Evolutionary conservation across 139 green algal species (phyloP), one percentile per base, ranked within the genome.

Genomic region (Penium margaritaceum): DNA sequence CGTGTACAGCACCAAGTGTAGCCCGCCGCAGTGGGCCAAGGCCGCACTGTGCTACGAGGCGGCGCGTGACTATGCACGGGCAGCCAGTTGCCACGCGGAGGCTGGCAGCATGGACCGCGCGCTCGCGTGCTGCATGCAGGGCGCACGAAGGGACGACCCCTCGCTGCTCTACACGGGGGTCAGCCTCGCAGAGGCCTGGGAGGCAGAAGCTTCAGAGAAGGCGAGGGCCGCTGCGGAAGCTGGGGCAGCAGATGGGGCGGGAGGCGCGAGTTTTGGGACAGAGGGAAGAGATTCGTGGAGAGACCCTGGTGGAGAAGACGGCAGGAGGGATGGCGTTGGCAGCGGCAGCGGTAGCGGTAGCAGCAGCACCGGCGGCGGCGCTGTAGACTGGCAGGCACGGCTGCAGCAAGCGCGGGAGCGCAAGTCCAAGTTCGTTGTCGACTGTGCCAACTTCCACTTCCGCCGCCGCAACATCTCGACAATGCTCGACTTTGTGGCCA

Each of bases 401-500:
- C 46, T 32, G 46, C 21, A 19, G 17, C 19, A 33, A 5, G 21
- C 9, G n/a, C 29, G 5, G 30, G 30, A 5, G 47, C 14, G 29
- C n/a, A 60, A 24, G 29, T 60, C 47, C 30, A 24, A 3, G 17
- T 60, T 60, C 47, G 5, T 60, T 3, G 3, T 4, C 2, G 47
- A 60, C 17, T n/a, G n/a, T 6, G 47, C 47, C 4, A 60, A 27
- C n/a, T 60, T 60, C 30, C 30, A 37, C 66, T 35, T 65, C 33
- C 36, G 37, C 19, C 19, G 21, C 19, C 27, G 21, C 15, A 27
- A 64, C 1, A 39, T 4, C 29, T 19, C 2, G 5, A 29, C 30
- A 39, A 73, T 64, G 38, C 32, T 73, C 17, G 21, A 73, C 9
- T 73, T 34, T 63, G 66, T 73, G 39, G 30, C 46, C 32, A 17